Base-by-base conservation (phyloP, 1,139 yeast species). In the Protomyces macrosporus region DNA sequence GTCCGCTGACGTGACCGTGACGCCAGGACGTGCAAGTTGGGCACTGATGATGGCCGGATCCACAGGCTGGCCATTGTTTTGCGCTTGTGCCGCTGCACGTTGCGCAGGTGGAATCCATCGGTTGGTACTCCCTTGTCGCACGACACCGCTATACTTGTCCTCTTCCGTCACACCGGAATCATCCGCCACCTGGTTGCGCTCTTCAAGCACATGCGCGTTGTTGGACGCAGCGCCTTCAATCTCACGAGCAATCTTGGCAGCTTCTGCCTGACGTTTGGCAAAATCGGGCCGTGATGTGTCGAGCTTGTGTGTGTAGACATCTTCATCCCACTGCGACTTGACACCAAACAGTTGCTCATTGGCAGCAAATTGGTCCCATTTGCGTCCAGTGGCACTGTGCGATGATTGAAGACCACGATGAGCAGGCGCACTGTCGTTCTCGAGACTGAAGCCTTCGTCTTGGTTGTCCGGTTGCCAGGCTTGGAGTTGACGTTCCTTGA, bases 351-450 rank as follows among this genome's bases (percentile, higher is more conserved):
- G 87, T 68, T 84, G 82, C 74, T 89, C 87, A 75, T 95, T 93
- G 16, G 84, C 95, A 64, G 89, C 88, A 76, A 93, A 93, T 76
- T 93, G 99, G 75, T 93, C 97, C 98, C 98, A 93, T 34, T 73
- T 72, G 7, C 68, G 70, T n/a, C 72, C 70, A 4, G 67, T 62
- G 48, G 30, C 48, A n/a, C 30, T 10, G 45, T 52, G 33, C 10
- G 55, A 40, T 2, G 51, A 7, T 6, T 48, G 16, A 6, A n/a
- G 32, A 14, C 51, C 34, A 9, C 53, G 53, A 4, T 14, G 7
- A 3, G 70, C 67, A 10, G 70, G 65, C 54, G 85, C 76, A 0
- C 76, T 69, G 63, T 82, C 74, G 36, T 75, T 77, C 40, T 75
- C 76, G 14, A 77, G 60, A 9, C 73, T 66, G 23, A 71, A 57